These are phyloP conservation scores for Trichosporon ovoides DNA, from an alignment of 1,284 basidiomycete genomes.

Conservation along the genomic window DNA sequence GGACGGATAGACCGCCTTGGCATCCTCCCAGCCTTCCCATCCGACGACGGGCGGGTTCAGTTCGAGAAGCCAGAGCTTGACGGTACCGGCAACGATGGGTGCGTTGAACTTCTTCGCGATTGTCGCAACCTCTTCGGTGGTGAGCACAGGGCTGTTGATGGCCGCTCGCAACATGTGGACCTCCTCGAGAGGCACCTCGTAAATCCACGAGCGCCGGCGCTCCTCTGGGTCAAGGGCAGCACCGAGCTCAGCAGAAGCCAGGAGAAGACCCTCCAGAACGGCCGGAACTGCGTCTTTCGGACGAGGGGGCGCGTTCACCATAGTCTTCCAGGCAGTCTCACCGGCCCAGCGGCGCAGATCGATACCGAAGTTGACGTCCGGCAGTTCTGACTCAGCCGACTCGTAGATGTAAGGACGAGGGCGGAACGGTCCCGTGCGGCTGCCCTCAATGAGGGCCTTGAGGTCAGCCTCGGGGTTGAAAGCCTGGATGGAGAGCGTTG, in stretches of 20 bases:
- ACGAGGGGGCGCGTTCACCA: slow-evolving; percentile 41
- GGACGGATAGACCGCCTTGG: slow-evolving; percentile 73
- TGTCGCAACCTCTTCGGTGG: slow-evolving; percentile 57
- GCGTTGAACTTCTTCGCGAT: slow-evolving; percentile 75
- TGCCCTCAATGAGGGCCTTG: slow-evolving; percentile 68
- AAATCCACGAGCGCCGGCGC: slow-evolving; percentile 86
- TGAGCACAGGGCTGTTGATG: slow-evolving; percentile 66
- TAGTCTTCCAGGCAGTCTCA: slow-evolving; percentile 56
- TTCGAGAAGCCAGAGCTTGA: slow-evolving; percentile 79
- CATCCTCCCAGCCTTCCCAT: slow-evolving; percentile 83
- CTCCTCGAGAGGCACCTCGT: slow-evolving; percentile 71
- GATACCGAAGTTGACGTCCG: slow-evolving; percentile 79
- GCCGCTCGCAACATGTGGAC: slow-evolving; percentile 76
- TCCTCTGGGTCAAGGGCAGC: slow-evolving; percentile 64
- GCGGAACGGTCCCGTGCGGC: slow-evolving; percentile 81
- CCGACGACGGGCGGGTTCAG: slow-evolving; percentile 70
- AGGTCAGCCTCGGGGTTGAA: slow-evolving; percentile 76
- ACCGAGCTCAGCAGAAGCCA: slow-evolving; percentile 63
- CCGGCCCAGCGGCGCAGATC: slow-evolving; percentile 79
- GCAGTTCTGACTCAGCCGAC: slow-evolving; percentile 68
- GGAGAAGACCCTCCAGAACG: slow-evolving; percentile 65
- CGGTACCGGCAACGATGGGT: slow-evolving; percentile 72
- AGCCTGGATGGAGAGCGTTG: slow-evolving; percentile 66
- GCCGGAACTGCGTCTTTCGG: slow-evolving; percentile 63
- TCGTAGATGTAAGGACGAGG: slow-evolving; percentile 78